Evolutionary conservation across 2,329 filamentous ascomycete genomes (phyloP).

Genomic region (Fusarium miscanthi): DNA sequence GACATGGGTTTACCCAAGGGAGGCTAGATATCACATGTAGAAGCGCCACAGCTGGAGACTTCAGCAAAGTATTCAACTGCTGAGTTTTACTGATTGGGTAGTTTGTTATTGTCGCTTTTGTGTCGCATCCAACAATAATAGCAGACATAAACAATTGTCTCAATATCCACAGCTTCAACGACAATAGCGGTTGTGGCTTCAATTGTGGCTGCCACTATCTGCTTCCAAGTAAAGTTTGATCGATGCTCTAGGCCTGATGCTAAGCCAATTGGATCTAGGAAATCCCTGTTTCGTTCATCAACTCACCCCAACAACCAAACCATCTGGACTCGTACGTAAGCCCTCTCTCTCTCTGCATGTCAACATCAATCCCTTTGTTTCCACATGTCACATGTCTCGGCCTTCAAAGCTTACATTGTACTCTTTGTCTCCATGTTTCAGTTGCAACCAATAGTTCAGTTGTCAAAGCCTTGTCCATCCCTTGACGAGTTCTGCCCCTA

Average conservation of each 20-base stretch:
- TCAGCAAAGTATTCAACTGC: background rate
- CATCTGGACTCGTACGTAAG: background rate
- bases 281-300: conserved; percentile 6
- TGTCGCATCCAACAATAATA: background rate
- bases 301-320: conserved; percentile 33
- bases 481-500: background rate
- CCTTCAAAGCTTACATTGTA: background rate
- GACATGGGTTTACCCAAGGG: conserved; percentile 7
- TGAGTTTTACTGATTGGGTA: conserved; percentile 2
- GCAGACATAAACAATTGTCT: background rate
- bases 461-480: background rate
- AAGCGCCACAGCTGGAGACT: conserved; percentile 10
- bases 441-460: background rate
- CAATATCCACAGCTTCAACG: conserved; percentile 2
- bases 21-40: conserved; percentile 24
- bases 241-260: background rate
- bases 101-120: conserved; percentile 2
- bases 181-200: conserved; percentile 27
- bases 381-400: background rate
- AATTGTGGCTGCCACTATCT: conserved; percentile 27
- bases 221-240: conserved; percentile 16
- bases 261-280: conserved; percentile 2
- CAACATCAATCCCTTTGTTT: background rate
- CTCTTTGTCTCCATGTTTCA: conserved; percentile 17
- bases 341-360: background rate